Evolutionary conservation across 2,329 filamentous ascomycete species (phyloP).

Genomic region (Colletotrichum tropicicola): DNA sequence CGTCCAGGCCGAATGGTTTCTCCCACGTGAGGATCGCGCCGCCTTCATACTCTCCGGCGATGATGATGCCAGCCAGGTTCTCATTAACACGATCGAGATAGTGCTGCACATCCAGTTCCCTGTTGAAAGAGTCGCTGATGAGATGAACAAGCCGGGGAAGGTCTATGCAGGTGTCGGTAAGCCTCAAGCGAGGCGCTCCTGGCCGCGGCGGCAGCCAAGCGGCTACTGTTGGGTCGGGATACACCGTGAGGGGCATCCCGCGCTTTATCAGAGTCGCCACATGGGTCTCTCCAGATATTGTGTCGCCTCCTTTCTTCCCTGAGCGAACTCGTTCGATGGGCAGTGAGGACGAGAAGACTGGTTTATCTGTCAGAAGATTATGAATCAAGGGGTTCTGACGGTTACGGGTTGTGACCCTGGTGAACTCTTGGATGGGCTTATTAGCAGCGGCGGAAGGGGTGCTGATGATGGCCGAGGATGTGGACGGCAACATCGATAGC

Average conservation of each 20-base stretch:
- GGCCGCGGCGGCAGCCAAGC: constrained; percentile 75
- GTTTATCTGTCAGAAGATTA: constrained; percentile 95
- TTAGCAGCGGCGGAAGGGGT: constrained; percentile 83
- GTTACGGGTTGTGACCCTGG: constrained; percentile 61
- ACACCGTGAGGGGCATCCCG: constrained; percentile 88
- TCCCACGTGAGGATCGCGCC: constrained; percentile 97
- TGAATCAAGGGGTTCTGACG: constrained; percentile 88
- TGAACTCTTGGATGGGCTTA: constrained; percentile 45
- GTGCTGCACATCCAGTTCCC: constrained; percentile 82
- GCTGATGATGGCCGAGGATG: constrained; percentile 88
- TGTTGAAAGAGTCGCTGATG: constrained; percentile 92
- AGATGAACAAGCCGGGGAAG: constrained; percentile 83
- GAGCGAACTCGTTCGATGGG: constrained; percentile 72
- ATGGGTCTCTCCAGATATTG: constrained; percentile 30
- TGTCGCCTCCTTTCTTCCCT: constrained; percentile 4
- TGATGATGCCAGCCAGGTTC: constrained; percentile 88
- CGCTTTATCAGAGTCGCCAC: constrained; percentile 86
- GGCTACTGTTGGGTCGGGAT: constrained; percentile 72
- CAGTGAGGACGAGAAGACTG: constrained; percentile 89
- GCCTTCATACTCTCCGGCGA: constrained; percentile 96
- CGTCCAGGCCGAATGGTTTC: constrained; percentile 67
- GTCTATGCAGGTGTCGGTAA: constrained; percentile 85
- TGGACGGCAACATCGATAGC: constrained; percentile 80
- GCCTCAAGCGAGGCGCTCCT: constrained; percentile 67
- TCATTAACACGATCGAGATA: constrained; percentile 85